These are phyloP conservation scores for Yamadazyma triangularis DNA, from an alignment of 1,139 yeast species.

Conservation along the genomic window DNA sequence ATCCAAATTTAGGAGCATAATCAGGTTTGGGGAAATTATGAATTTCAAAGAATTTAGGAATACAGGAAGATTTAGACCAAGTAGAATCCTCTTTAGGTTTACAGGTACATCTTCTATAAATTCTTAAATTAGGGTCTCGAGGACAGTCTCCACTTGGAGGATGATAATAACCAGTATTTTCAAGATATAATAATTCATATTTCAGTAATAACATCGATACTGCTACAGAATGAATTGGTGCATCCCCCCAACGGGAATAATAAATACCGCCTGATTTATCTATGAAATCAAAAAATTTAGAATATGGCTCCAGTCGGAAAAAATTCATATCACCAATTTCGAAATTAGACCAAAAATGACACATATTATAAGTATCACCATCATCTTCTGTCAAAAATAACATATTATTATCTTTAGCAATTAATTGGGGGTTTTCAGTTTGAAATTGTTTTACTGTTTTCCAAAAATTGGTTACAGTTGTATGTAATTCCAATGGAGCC, in stretches of 20 bases:
- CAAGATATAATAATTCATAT: constrained; percentile 71
- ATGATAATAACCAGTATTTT: constrained; percentile 84
- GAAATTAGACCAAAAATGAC: constrained; percentile 92
- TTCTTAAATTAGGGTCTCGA: constrained; percentile 40
- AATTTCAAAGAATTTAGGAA: constrained; percentile 19
- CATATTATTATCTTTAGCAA: constrained; percentile 19
- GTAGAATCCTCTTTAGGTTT: constrained; percentile 18
- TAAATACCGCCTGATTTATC: constrained; percentile 76
- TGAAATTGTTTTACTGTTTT: constrained; percentile 63
- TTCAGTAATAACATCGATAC: constrained; percentile 64
- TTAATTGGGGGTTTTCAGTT: constrained; percentile 25
- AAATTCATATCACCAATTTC: constrained; percentile 79
- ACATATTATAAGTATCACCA: constrained; percentile 49
- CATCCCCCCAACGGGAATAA: constrained; percentile 92
- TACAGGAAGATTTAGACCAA: constrained; percentile 14
- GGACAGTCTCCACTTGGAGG: constrained; percentile 80
- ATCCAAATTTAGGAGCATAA: constrained; percentile 9
- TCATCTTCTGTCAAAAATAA: constrained; percentile 51
- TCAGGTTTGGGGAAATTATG: constrained; percentile 11
- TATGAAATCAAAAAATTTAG: constrained; percentile 58
- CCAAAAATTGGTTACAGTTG: constrained; percentile 76
- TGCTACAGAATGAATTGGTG: constrained; percentile 84
- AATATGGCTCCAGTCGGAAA: constrained; percentile 61
- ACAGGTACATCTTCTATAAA: constrained; percentile 18
- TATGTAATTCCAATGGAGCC: constrained; percentile 63